Conservation (phyloP, 148 eudicot species). For the Fagopyrum esculentum region DNA sequence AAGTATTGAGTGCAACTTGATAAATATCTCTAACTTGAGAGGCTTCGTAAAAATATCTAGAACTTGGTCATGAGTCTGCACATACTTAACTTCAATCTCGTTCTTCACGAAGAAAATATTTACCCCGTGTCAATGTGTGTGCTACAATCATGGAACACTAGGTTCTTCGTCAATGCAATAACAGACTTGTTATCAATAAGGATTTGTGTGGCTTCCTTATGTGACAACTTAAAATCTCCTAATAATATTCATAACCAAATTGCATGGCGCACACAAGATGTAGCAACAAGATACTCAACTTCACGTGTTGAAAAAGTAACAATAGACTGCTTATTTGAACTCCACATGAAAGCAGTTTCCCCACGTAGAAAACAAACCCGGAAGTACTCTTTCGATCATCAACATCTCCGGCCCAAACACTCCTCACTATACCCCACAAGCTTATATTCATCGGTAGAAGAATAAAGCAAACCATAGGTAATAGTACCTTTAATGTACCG, state of each 20-base stretch:
- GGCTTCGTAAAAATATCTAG: too few relatives aligned
- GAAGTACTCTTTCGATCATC: too few relatives aligned
- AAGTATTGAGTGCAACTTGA: too few relatives aligned
- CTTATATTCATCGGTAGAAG: too few relatives aligned
- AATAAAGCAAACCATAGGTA: too few relatives aligned
- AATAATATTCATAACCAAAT: constrained; percentile 10
- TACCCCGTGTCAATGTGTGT: constrained; percentile 8
- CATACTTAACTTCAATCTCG: not conserved
- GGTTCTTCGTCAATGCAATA: constrained; percentile 1
- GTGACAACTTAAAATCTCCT: not conserved
- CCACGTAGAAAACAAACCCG: too few relatives aligned
- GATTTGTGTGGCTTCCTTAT: not conserved
- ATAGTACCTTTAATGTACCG: too few relatives aligned
- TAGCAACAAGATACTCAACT: constrained; percentile 6
- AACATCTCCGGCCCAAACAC: too few relatives aligned
- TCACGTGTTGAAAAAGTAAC: not conserved
- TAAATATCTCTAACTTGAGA: too few relatives aligned
- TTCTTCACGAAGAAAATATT: constrained; percentile 7
- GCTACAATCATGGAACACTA: constrained; percentile 3
- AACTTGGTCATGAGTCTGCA: constrained; percentile 7
- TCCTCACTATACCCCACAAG: too few relatives aligned
- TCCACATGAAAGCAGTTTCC: too few relatives aligned
- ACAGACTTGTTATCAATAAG: constrained; percentile 7
- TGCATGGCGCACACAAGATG: not conserved
- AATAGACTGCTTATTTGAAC: constrained; percentile 13